Percentiles rank a stretch among this genome's conserved stretches.
Conservation (phyloP, 75 land plant species). For the Selaginella moellendorffii region DNA sequence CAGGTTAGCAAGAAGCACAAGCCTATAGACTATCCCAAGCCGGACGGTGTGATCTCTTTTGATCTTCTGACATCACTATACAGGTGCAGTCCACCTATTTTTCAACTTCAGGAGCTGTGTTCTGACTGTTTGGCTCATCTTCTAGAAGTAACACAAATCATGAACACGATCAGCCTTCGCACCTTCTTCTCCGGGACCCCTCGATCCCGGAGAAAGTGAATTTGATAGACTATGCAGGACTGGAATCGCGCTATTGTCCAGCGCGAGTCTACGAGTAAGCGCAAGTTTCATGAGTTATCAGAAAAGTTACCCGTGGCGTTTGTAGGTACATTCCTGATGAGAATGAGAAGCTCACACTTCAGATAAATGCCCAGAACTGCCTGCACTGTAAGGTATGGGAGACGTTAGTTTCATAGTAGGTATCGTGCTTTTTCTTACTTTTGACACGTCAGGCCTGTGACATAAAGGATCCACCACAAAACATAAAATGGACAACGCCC, state of each 20-base stretch:
- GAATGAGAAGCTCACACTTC: constrained; percentile 40
- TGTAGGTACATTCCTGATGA: constrained; percentile 78
- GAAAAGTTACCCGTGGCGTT: background rate
- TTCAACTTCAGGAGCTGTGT: too few relatives aligned
- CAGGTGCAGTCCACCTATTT: too few relatives aligned
- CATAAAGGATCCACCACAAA: constrained; percentile 88
- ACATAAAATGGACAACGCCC: constrained; percentile 90
- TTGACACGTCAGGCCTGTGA: constrained; percentile 80
- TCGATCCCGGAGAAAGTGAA: constrained; percentile 52
- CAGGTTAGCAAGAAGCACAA: constrained; percentile 44
- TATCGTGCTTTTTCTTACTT: too few relatives aligned
- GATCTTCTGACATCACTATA: constrained; percentile 84
- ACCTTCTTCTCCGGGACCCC: constrained; percentile 56
- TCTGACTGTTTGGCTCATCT: background rate
- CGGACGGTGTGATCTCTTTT: constrained; percentile 80
- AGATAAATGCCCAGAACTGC: constrained; percentile 97
- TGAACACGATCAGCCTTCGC: constrained; percentile 93
- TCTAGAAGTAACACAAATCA: constrained; percentile 97
- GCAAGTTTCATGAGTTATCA: too few relatives aligned
- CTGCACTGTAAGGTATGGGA: constrained; percentile 84
- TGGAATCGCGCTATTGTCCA: constrained; percentile 72
- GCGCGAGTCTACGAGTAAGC: constrained; percentile 91
- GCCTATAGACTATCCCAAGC: constrained; percentile 70
- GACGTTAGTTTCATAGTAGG: too few relatives aligned
- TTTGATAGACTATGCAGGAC: constrained; percentile 58